Evolutionary conservation across 805 yeast species (phyloP).

Genomic region (Ogataea degrootiae): DNA sequence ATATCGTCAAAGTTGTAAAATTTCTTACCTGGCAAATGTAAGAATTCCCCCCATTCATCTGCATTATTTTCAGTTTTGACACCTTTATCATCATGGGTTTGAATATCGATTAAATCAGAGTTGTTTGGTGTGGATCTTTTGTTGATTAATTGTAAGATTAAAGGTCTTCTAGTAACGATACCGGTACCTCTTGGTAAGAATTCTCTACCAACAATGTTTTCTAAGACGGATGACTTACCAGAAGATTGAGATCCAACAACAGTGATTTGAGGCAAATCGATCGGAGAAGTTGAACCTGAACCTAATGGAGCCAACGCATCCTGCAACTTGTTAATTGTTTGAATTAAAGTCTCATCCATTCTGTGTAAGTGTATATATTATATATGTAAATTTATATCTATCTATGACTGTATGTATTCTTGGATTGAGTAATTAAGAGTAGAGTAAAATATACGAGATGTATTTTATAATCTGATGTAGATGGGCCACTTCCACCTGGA

Average conservation of each 20-base stretch:
- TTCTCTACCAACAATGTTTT: slow-evolving; percentile 87
- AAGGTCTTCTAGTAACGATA: slow-evolving; percentile 85
- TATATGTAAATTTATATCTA: background rate
- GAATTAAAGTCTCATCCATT: slow-evolving; percentile 77
- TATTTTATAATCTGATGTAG: too few species aligned
- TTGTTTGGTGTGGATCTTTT: slow-evolving; percentile 39
- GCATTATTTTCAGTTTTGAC: slow-evolving; percentile 62
- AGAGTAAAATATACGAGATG: background rate
- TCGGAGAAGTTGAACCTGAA: slow-evolving; percentile 83
- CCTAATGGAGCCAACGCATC: slow-evolving; percentile 98
- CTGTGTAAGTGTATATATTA: background rate
- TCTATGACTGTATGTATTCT: background rate
- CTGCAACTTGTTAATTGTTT: slow-evolving; percentile 84
- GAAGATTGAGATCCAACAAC: slow-evolving; percentile 90
- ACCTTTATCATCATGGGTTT: slow-evolving; percentile 40
- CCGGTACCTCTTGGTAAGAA: slow-evolving; percentile 91
- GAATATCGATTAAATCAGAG: slow-evolving; percentile 40
- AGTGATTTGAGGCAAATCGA: slow-evolving; percentile 91
- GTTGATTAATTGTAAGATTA: slow-evolving; percentile 76
- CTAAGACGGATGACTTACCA: slow-evolving; percentile 86
- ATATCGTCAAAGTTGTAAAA: slow-evolving; percentile 86
- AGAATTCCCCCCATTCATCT: slow-evolving; percentile 96
- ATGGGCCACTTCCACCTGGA: too few species aligned
- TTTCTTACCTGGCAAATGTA: slow-evolving; percentile 85
- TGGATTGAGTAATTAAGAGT: background rate